Percentiles rank a stretch among this genome's conserved stretches.
These are phyloP conservation scores for Ambispora gerdemannii DNA, from an alignment of 192 early-diverging fungal species.

Conservation along the genomic window DNA sequence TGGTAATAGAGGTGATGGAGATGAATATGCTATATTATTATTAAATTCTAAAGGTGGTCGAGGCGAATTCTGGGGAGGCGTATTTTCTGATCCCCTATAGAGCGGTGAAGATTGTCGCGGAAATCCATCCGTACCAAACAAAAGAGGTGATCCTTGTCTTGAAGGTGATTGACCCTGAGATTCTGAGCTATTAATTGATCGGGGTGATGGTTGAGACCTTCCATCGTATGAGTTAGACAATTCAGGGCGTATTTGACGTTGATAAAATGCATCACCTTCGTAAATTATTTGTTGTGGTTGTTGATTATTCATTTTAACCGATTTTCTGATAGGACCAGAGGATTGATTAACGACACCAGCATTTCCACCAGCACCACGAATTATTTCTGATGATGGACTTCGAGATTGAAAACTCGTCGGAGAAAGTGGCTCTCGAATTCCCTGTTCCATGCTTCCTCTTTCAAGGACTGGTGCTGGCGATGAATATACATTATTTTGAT, in stretches of 20 bases:
- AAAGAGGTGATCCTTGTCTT: neutral
- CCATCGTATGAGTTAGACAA: neutral
- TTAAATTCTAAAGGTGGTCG: neutral
- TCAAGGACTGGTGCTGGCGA: neutral
- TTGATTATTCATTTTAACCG: neutral
- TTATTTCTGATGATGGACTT: neutral
- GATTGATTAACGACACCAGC: neutral
- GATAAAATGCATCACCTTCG: neutral
- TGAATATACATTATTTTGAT: neutral
- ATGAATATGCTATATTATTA: neutral
- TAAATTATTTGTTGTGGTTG: neutral
- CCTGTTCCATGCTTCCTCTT: too few relatives aligned
- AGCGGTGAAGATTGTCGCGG: neutral
- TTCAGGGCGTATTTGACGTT: neutral
- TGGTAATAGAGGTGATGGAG: neutral
- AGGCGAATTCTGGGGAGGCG: neutral
- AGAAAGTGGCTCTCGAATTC: neutral
- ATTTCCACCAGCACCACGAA: too few relatives aligned
- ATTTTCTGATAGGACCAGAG: neutral
- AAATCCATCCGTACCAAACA: neutral
- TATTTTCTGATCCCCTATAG: neutral
- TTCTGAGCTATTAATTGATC: neutral
- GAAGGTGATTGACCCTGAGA: constrained; percentile 1
- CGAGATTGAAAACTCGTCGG: neutral
- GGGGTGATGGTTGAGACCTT: neutral